Conservation (phyloP, 2,329 filamentous ascomycete species). For the Lachnellula subtilissima region DNA sequence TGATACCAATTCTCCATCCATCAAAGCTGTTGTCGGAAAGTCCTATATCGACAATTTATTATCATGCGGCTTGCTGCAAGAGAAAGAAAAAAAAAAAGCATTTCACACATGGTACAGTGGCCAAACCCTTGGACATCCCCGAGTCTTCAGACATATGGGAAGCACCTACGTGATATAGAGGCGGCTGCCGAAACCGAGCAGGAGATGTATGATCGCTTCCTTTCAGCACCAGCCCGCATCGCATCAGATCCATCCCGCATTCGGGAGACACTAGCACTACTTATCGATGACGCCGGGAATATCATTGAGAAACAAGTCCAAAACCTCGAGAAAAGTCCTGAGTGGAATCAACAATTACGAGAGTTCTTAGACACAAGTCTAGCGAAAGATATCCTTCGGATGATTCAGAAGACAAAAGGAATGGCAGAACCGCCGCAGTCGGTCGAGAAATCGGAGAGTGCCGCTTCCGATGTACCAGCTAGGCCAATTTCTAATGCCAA, state of each 20-base stretch:
- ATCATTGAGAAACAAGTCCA: conserved; percentile 1
- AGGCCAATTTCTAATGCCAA: conserved; percentile 6
- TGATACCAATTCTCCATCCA: not conserved
- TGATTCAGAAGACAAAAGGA: not conserved
- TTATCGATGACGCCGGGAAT: conserved; percentile 1
- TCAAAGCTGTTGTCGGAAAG: conserved; percentile 1
- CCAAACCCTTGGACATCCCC: not conserved
- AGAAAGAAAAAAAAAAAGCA: conserved; percentile 1
- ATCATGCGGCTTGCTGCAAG: conserved; percentile 5
- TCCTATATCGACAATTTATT: conserved; percentile 15
- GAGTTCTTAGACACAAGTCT: not conserved
- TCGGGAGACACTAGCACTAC: not conserved
- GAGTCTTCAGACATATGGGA: not conserved
- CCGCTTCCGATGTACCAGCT: no score
- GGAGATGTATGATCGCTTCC: conserved; percentile 29
- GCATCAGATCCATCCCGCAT: not conserved
- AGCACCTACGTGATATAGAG: no score
- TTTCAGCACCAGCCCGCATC: conserved; percentile 7
- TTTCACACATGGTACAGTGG: not conserved
- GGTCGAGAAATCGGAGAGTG: not conserved
- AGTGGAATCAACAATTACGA: not conserved
- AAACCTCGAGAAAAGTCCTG: not conserved
- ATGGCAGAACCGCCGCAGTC: not conserved
- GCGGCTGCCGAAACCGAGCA: conserved; percentile 21
- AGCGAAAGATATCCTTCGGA: not conserved